These are phyloP conservation scores for Umbelopsis isabellina DNA, from an alignment of 192 early-diverging fungal genomes.

Conservation along the genomic window DNA sequence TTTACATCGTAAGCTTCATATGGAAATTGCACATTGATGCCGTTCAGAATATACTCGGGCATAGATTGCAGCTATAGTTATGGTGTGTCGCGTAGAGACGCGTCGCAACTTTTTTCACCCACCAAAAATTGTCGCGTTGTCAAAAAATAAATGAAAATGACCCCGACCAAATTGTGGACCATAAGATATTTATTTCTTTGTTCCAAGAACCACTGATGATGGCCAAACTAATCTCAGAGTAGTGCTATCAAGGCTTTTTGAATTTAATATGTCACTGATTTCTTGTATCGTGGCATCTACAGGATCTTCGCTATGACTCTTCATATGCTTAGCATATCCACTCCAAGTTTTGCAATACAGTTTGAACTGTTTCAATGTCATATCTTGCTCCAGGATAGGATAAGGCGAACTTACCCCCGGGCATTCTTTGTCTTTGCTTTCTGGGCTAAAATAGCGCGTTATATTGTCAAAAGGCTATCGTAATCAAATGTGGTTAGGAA, in stretches of 20 bases:
- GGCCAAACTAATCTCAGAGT: too few relatives aligned
- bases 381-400: slow-evolving; percentile 39
- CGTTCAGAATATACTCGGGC: slow-evolving; percentile 43
- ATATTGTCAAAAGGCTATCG: slow-evolving; percentile 43
- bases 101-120: too few relatives aligned
- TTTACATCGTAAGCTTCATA: slow-evolving; percentile 61
- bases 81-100: too few relatives aligned
- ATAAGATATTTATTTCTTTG: too few relatives aligned
- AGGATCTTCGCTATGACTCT: slow-evolving; percentile 39
- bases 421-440: neutral
- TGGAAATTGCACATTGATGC: slow-evolving; percentile 65
- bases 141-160: too few relatives aligned
- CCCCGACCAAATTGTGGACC: too few relatives aligned
- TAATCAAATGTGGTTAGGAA: neutral
- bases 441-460: slow-evolving; percentile 42
- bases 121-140: too few relatives aligned
- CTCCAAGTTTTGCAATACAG: slow-evolving; percentile 63
- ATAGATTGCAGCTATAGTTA: neutral
- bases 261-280: too few relatives aligned
- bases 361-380: slow-evolving; percentile 43
- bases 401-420: neutral
- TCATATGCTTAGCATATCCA: slow-evolving; percentile 52
- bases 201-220: too few relatives aligned
- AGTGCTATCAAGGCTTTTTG: too few relatives aligned
- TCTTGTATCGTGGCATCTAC: slow-evolving; percentile 47